Evolutionary conservation across 2,329 filamentous ascomycete species (phyloP), one percentile per base, ranked within the genome.

Genomic region (Echinosphaeria canescens): DNA sequence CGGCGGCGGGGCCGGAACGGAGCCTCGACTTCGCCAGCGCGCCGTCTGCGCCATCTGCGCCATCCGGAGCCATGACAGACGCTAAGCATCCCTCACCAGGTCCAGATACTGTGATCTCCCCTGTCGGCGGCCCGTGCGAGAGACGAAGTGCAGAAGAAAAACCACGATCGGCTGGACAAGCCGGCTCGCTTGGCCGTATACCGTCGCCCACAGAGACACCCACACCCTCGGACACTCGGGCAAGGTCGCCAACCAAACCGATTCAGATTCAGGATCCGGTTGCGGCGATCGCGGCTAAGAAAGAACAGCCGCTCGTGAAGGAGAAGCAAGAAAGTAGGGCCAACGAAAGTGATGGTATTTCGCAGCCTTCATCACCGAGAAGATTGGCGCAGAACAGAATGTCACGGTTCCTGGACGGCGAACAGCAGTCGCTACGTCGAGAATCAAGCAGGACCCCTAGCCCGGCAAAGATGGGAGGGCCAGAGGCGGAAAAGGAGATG

Each of bases 341-440:
- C n/a, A n/a, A n/a, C n/a, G n/a, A n/a, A n/a, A n/a, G n/a, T n/a
- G n/a, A n/a, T n/a, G n/a, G n/a, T n/a, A 46, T 32, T 10, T 48
- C 55, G 1, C 53, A 56, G 31, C 50, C 61, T 4, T 41, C 54
- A 4, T 67, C 66, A 11, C 66, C 69, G 2, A 56, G 51, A 30
- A 68, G 71, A 36, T 46, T 71, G 13, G 56, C 69, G 35, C 43
- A 59, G 41, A 71, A 63, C 42, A 53, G 64, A 28, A 57, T 69
- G 45, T 71, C 66, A 2, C 54, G 46, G 29, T 72, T 73, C 35
- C 35, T 68, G 10, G 59, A 61, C 30, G 55, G 59, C n/a, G n/a
- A n/a, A n/a, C n/a, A n/a, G n/a, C n/a, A n/a, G n/a, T n/a, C n/a
- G n/a, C n/a, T n/a, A n/a, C n/a, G n/a, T n/a, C n/a, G n/a, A n/a